Conservation (phyloP, 148 eudicot species). For the Gaultheria prostrata region DNA sequence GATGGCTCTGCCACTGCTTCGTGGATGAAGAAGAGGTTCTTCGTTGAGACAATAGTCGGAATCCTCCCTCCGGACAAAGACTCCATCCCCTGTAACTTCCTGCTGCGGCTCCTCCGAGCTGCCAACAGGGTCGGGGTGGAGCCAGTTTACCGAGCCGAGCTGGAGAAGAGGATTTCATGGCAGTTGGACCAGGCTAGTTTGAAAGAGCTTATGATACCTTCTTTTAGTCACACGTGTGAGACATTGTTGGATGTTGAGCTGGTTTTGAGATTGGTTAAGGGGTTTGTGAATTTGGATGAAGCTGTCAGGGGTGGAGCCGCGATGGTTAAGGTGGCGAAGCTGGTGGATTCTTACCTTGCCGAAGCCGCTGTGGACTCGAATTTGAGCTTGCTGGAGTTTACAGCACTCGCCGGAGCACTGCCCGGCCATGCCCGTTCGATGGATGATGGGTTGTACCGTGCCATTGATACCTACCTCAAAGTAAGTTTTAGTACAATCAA, state of each 20-base stretch:
- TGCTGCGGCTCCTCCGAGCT: conserved; percentile 54
- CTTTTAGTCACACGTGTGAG: conserved; percentile 62
- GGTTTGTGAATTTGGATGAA: conserved; percentile 54
- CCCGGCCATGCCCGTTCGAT: conserved; percentile 65
- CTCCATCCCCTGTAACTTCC: conserved; percentile 71
- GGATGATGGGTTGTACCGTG: conserved; percentile 78
- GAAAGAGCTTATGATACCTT: conserved; percentile 74
- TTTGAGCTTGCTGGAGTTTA: conserved; percentile 48
- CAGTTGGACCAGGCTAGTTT: conserved; percentile 67
- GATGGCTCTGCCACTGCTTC: conserved; percentile 36
- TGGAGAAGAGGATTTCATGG: conserved; percentile 60
- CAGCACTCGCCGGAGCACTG: conserved; percentile 62
- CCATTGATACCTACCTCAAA: conserved; percentile 82
- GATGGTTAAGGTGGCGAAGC: conserved; percentile 64
- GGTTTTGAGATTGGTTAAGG: conserved; percentile 51
- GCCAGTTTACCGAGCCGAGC: conserved; percentile 34
- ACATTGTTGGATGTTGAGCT: conserved; percentile 73
- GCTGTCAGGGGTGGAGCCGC: conserved; percentile 44
- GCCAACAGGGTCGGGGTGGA: conserved; percentile 58
- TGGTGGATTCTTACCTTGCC: conserved; percentile 69
- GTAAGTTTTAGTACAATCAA: conserved; percentile 32
- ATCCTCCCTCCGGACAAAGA: conserved; percentile 70
- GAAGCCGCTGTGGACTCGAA: conserved; percentile 69
- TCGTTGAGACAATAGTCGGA: conserved; percentile 60
- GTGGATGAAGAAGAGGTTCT: conserved; percentile 61